phyloP scores from a whole-genome alignment of 2,329 filamentous ascomycete species.

The Xylariaceae sp. region DNA sequence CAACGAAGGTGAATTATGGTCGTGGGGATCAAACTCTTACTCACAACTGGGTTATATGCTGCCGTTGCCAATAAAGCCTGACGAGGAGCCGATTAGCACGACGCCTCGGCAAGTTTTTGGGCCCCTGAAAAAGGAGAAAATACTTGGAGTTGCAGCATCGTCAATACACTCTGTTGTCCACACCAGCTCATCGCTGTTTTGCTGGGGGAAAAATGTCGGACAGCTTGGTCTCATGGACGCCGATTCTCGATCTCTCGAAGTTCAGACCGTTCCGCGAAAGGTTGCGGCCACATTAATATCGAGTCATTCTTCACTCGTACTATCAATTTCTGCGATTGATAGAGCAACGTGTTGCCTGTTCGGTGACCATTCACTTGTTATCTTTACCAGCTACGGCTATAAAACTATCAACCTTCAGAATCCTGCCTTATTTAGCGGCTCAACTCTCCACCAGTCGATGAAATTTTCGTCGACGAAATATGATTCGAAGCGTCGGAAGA shows the following conservation, averaged over 20 bases:
- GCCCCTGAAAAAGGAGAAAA: conserved; percentile 75
- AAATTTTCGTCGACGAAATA: conserved; percentile 61
- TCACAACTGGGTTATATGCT: conserved; percentile 83
- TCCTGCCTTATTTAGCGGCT: conserved; percentile 63
- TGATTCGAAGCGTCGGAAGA: conserved; percentile 59
- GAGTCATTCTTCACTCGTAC: conserved; percentile 55
- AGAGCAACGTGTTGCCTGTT: conserved; percentile 81
- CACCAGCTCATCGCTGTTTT: conserved; percentile 75
- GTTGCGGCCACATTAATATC: conserved; percentile 81
- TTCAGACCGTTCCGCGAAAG: conserved; percentile 76
- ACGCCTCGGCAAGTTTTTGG: conserved; percentile 87
- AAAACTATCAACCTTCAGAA: conserved; percentile 82
- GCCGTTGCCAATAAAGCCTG: conserved; percentile 58
- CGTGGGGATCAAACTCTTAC: conserved; percentile 84
- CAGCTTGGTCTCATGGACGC: conserved; percentile 93
- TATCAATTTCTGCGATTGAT: conserved; percentile 81
- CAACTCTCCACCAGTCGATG: conserved; percentile 50
- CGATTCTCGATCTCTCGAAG: conserved; percentile 81
- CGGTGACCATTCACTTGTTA: conserved; percentile 81
- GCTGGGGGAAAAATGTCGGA: conserved; percentile 92
- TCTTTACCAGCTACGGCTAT: conserved; percentile 94
- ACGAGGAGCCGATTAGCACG: conserved; percentile 78
- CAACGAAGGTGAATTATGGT: conserved; percentile 83
- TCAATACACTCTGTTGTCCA: conserved; percentile 87
- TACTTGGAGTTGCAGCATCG: conserved; percentile 82